These are phyloP conservation scores for Cercospora zeina DNA, from an alignment of 2,329 filamentous ascomycete species.

Conservation along the genomic window DNA sequence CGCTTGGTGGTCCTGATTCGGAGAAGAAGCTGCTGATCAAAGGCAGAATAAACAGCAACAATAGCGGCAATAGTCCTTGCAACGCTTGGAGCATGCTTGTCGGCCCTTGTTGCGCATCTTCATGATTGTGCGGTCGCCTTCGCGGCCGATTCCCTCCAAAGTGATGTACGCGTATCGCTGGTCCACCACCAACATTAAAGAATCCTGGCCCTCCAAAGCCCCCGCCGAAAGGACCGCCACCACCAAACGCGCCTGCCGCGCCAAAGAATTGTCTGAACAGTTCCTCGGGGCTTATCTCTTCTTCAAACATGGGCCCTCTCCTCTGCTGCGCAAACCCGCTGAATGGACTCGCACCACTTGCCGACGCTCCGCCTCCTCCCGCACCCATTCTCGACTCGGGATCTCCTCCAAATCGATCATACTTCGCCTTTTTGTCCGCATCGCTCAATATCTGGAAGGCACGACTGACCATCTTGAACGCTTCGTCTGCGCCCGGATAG, in stretches of 20 bases:
- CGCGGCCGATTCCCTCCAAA: conserved; percentile 81
- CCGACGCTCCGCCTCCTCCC: conserved; percentile 47
- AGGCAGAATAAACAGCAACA: conserved; percentile 83
- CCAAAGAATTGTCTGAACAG: conserved; percentile 97
- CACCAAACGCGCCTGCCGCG: conserved; percentile 56
- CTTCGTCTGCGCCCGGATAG: conserved; percentile 91
- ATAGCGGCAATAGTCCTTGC: conserved; percentile 66
- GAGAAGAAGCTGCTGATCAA: conserved; percentile 79
- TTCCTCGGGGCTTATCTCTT: conserved; percentile 94
- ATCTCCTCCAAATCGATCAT: conserved; percentile 85
- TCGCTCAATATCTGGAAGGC: conserved; percentile 93
- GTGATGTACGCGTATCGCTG: conserved; percentile 90
- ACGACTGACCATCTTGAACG: conserved; percentile 94
- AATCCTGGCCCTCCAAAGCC: conserved; percentile 71
- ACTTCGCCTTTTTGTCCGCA: conserved; percentile 87
- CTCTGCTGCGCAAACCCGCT: conserved; percentile 56
- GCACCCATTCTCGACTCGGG: conserved; percentile 80
- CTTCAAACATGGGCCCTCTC: conserved; percentile 70
- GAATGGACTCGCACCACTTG: conserved; percentile 64
- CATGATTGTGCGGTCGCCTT: conserved; percentile 67
- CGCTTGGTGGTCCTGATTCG: conserved; percentile 55
- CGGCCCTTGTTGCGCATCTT: conserved; percentile 48
- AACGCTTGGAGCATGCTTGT: conserved; percentile 49
- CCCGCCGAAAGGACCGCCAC: conserved; percentile 22
- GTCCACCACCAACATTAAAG: conserved; percentile 83